Evolutionary conservation across 2,329 filamentous ascomycete genomes (phyloP), one percentile per base, ranked within the genome.

Genomic region (Fusarium begoniae): DNA sequence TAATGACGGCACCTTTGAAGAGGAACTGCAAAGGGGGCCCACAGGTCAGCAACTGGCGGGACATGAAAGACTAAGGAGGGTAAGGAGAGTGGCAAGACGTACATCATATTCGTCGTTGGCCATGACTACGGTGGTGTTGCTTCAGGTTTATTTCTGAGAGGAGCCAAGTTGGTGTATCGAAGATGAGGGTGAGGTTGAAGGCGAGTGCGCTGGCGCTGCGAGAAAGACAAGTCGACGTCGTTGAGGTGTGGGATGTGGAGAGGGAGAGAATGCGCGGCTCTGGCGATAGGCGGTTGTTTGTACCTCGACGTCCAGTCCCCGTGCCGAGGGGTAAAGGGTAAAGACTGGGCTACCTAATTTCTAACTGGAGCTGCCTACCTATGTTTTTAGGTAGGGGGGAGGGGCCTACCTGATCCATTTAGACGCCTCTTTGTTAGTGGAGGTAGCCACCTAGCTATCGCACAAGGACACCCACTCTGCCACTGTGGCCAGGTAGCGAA

Each of bases 31-130:
- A 74, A 80, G 72, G 73, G 77, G 74, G 73, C 59, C 69, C 63
- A 73, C 66, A 84, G 73, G 77, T 82, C 79, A 81, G 80, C 78
- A 79, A 72, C 75, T 75, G 73, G 73, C 64, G 75, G 74, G 61
- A 72, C 66, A 73, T 62, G 63, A 58, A 73, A 60, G 70, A 55
- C 71, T 64, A 66, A 43, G 58, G 38, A 48, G 54, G 54, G 63
- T 51, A 66, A 45, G 63, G 65, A 70, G 63, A 60, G 64, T 72
- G 69, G 51, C 48, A 54, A 57, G 62, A 83, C 95, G 89, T 88
- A 98, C 96, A 92, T 99, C 96, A 88, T 99, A 99, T 89, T 99
- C 96, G 90, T 99, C 96, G 92, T 98, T 99, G 83, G 96, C 96
- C 96, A 98, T 99, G 85, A 80, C 89, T 87, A 84, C 81, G 81